Base-by-base conservation (phyloP, 345 rosid species). In the Turnera subulata region DNA sequence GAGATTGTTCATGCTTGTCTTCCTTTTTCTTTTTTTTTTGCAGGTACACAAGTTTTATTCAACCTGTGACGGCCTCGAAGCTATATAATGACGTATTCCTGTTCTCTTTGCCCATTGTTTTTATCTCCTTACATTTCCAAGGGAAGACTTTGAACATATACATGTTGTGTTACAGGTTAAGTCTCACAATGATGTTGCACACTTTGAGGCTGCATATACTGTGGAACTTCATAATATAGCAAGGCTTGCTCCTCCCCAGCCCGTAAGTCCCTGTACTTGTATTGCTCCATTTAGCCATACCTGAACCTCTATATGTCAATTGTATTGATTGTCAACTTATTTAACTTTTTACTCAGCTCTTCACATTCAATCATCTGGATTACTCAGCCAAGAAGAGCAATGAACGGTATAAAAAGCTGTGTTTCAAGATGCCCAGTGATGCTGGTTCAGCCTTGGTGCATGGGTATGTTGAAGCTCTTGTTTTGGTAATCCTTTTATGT, bases 1-100 rank as follows among this genome's bases (percentile, higher is more conserved):
- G 19, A 11, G 55, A 10, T 15, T 29, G 8, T 12, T 60, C 20
- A 29, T 59, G 50, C 61, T 39, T 38, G n/a, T n/a, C n/a, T n/a
- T n/a, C n/a, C n/a, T n/a, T n/a, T n/a, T n/a, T n/a, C n/a, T n/a
- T 66, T 51, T 70, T 72, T 50, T 55, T 67, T 62, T 61, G 63
- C 74, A 89, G 99, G 89, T 93, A 93, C 77, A 89, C 97, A 52
- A 93, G 97, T 73, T 93, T 87, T 77, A 82, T 93, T 64, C 97
- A 93, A 56, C 99, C 99, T 14, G 74, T 90, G 61, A 85, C 97
- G 46, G 84, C 96, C 56, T 81, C 96, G 11, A 93, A 90, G 78
- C 79, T 93, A 40, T 83, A 87, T 73, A 87, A 87, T 64, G 95
- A 87, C 68, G 99, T 88, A 78, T 46, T 78, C 54, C 43, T 49